Percentiles rank a stretch among this genome's conserved stretches.
phyloP scores from a whole-genome alignment of 345 rosid species.

The Rhodamnia argentea region DNA sequence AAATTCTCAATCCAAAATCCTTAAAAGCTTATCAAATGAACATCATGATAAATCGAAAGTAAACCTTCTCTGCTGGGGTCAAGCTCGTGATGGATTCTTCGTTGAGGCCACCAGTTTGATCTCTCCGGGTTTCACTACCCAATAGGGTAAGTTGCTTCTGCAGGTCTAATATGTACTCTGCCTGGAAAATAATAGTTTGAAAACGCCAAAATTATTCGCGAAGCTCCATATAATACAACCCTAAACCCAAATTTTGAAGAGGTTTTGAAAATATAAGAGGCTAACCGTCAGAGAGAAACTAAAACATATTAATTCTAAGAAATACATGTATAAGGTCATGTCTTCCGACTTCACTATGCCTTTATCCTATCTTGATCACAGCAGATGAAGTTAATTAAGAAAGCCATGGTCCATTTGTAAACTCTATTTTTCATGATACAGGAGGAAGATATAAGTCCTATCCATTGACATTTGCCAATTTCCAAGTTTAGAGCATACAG shows the following conservation, averaged over 20 bases:
- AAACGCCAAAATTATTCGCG: not conserved
- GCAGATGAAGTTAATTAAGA: not conserved
- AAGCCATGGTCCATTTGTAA: not conserved
- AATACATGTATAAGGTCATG: not conserved
- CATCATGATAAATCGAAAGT: not conserved
- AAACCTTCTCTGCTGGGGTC: conserved; percentile 73
- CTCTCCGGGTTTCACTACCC: conserved; percentile 61
- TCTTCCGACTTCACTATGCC: not conserved
- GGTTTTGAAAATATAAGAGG: not conserved
- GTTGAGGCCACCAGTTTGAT: conserved; percentile 43
- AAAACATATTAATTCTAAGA: not conserved
- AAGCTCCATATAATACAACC: not conserved
- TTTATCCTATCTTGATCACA: not conserved
- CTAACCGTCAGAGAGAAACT: not conserved
- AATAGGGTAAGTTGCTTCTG: conserved; percentile 87
- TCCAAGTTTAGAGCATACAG: not conserved
- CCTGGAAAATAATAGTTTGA: conserved; percentile 31
- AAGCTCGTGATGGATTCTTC: conserved; percentile 55
- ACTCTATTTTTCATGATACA: not conserved
- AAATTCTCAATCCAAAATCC: not conserved
- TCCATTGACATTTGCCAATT: not conserved
- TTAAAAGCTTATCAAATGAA: not conserved
- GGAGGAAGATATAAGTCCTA: not conserved
- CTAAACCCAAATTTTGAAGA: not conserved
- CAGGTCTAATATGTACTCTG: conserved; percentile 68